Conservation (phyloP, 2,329 filamentous ascomycete species). For the Fusarium concolor region DNA sequence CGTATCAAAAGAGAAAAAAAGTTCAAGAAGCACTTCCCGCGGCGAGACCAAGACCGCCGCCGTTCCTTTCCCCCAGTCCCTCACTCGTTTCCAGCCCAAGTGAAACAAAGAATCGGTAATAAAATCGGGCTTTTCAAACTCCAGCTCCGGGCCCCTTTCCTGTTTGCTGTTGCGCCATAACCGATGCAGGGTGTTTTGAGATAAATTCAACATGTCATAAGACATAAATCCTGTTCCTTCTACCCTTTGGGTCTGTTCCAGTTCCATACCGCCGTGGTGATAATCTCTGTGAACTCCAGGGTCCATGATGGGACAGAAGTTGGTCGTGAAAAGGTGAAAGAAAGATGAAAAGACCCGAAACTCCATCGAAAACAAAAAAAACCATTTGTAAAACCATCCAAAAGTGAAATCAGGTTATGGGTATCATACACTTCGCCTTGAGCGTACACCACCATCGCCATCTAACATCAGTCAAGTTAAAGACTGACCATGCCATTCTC, state of each 20-base stretch:
- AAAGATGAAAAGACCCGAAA: constrained; percentile 9
- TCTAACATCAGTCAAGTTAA: constrained; percentile 27
- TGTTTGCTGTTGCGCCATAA: constrained; percentile 41
- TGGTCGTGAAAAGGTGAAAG: constrained; percentile 16
- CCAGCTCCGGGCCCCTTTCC: constrained; percentile 29
- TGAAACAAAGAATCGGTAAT: constrained; percentile 16
- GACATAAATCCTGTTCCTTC: constrained; percentile 34
- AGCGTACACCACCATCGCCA: constrained; percentile 15
- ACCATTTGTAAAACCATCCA: constrained; percentile 24
- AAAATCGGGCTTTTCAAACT: constrained; percentile 38
- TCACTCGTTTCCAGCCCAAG: constrained; percentile 1
- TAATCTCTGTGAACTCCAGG: constrained; percentile 36
- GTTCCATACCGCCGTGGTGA: constrained; percentile 17
- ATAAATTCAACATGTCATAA: constrained; percentile 34
- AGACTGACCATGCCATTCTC: constrained; percentile 52
- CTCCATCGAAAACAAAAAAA: constrained; percentile 27
- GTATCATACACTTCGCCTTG: constrained; percentile 36
- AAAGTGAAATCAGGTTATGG: constrained; percentile 24
- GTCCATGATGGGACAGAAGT: constrained; percentile 26
- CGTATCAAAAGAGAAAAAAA: background rate
- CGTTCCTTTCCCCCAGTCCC: constrained; percentile 1
- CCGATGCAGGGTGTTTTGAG: constrained; percentile 47
- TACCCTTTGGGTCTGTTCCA: constrained; percentile 24
- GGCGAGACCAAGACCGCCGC: background rate
- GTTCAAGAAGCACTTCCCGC: constrained; percentile 2